Evolutionary conservation across 139 green algal species (phyloP).

Genomic region (Eudorina sp.): DNA sequence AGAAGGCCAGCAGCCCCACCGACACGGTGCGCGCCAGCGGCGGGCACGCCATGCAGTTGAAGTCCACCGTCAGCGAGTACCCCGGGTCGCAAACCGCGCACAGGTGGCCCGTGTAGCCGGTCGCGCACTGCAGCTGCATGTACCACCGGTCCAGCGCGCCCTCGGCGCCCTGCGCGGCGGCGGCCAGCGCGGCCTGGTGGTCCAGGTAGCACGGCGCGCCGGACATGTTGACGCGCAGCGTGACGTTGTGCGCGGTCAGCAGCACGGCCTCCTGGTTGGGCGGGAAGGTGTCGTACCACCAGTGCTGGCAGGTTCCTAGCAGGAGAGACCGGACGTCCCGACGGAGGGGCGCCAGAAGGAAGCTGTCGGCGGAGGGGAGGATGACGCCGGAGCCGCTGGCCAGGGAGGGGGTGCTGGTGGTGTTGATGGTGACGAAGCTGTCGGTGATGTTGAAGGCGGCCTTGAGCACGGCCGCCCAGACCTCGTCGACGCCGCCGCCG

Average conservation of each 20-base stretch:
- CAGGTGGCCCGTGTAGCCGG: conserved; percentile 17
- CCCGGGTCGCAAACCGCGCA: background rate
- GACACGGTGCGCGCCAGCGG: background rate
- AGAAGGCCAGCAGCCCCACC: background rate
- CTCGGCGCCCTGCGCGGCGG: no score
- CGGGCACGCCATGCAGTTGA: background rate
- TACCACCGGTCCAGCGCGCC: background rate
- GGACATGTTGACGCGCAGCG: no score
- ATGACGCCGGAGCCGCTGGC: background rate
- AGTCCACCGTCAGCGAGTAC: background rate
- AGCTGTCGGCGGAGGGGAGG: no score
- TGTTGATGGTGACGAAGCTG: background rate
- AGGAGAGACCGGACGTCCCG: background rate
- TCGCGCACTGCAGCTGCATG: background rate
- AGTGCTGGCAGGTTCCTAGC: background rate
- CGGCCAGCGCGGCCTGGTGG: no score
- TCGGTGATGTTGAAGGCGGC: background rate
- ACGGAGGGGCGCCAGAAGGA: no score
- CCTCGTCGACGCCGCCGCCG: background rate
- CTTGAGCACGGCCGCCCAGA: background rate
- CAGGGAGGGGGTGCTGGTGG: background rate
- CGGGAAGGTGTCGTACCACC: background rate
- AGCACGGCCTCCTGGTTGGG: background rate
- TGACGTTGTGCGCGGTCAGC: background rate
- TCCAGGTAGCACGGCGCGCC: background rate